These are phyloP conservation scores for Leccinellum rugosiceps DNA, from an alignment of 768 basidiomycete species.

Conservation along the genomic window DNA sequence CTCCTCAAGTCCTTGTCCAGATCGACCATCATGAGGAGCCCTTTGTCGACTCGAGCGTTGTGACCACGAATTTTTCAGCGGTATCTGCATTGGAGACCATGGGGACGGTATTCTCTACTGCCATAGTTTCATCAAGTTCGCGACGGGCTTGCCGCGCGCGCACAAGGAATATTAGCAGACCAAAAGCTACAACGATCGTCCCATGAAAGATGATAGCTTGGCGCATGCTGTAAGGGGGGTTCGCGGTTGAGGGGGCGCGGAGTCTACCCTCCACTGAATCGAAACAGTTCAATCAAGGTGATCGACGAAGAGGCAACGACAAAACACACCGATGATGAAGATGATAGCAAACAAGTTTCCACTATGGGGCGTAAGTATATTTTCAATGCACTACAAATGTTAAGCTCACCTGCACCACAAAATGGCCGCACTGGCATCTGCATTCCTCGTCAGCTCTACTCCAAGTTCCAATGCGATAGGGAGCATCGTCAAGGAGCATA, in stretches of 20 bases:
- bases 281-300: background rate
- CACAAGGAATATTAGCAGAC: conserved; percentile 46
- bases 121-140: conserved; percentile 56
- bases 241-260: conserved; percentile 54
- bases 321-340: conserved; percentile 55
- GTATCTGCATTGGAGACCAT: background rate
- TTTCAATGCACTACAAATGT: background rate
- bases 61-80: background rate
- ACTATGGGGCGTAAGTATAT: conserved; percentile 31
- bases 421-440: conserved; percentile 72
- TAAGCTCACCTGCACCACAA: conserved; percentile 68
- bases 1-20: background rate
- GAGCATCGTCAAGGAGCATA: conserved; percentile 62
- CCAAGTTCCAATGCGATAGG: conserved; percentile 76
- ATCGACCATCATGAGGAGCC: background rate
- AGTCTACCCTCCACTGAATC: conserved; percentile 61
- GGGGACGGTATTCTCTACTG: background rate
- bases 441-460: conserved; percentile 76
- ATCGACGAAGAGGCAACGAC: background rate
- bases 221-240: conserved; percentile 74
- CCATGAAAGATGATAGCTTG: conserved; percentile 67
- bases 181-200: conserved; percentile 39
- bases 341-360: conserved; percentile 65
- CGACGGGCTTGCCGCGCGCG: conserved; percentile 63
- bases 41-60: background rate